Percentiles rank a stretch among this genome's conserved stretches.
Evolutionary conservation across 2,329 filamentous ascomycete species (phyloP).

Genomic region (Hymenoscyphus occultus): DNA sequence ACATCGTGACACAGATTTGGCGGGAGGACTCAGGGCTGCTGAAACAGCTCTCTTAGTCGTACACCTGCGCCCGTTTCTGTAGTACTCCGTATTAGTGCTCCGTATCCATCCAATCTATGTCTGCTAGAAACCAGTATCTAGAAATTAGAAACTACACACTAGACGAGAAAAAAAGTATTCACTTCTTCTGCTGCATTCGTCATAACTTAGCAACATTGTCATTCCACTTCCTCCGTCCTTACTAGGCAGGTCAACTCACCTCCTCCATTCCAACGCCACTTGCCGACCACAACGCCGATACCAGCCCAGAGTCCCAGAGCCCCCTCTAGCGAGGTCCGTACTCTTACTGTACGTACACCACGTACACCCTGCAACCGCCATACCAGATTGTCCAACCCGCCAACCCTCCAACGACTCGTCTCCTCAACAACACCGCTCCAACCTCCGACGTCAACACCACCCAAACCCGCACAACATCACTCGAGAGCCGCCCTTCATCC

Average conservation of each 20-base stretch:
- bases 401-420: background rate
- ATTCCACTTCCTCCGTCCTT: too few species aligned
- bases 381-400: background rate
- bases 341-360: background rate
- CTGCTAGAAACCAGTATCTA: too few species aligned
- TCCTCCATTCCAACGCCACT: too few species aligned
- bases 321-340: background rate
- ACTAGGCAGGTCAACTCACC: too few species aligned
- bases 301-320: background rate
- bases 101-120: background rate
- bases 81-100: background rate
- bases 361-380: background rate
- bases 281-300: too few species aligned
- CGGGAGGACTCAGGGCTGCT: background rate
- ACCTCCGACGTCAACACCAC: slow-evolving; percentile 11
- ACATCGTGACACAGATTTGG: background rate
- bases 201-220: too few species aligned
- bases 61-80: background rate
- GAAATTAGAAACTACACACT: too few species aligned
- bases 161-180: too few species aligned
- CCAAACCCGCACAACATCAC: background rate
- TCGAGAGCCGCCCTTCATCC: slow-evolving; percentile 8
- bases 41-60: background rate
- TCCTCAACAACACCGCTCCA: slow-evolving; percentile 2
- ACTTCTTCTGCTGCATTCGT: too few species aligned